phyloP scores from a whole-genome alignment of 768 basidiomycete genomes.

The Mycena metata region DNA sequence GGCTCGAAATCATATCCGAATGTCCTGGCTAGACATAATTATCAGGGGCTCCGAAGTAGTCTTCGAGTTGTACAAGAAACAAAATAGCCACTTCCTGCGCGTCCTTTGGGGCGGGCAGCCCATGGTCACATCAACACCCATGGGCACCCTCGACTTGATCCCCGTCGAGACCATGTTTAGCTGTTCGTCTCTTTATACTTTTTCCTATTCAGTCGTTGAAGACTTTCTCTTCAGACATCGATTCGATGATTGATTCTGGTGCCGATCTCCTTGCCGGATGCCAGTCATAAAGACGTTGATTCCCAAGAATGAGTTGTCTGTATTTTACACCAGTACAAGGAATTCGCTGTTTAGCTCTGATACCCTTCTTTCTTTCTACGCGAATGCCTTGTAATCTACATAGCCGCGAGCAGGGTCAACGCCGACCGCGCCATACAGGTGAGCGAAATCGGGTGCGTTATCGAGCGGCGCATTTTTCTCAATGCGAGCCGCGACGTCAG shows the following conservation, averaged over 20 bases:
- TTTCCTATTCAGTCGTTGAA: not conserved
- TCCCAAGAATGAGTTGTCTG: no score
- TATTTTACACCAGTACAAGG: no score
- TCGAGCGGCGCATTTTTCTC: slow-evolving; percentile 51
- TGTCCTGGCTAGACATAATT: not conserved
- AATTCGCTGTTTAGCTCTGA: no score
- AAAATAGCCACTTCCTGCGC: slow-evolving; percentile 53
- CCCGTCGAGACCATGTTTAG: slow-evolving; percentile 56
- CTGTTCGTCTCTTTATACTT: slow-evolving; percentile 50
- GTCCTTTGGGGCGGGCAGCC: slow-evolving; percentile 66
- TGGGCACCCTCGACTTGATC: slow-evolving; percentile 62
- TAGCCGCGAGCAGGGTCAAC: slow-evolving; percentile 50
- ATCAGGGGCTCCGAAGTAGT: slow-evolving; percentile 62
- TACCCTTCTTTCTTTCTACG: not conserved
- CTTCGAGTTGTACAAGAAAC: slow-evolving; percentile 60
- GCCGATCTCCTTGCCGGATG: slow-evolving; percentile 50
- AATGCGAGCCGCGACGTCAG: slow-evolving; percentile 57
- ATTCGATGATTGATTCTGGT: slow-evolving; percentile 54
- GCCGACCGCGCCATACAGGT: slow-evolving; percentile 43
- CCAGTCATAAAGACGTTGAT: slow-evolving; percentile 27
- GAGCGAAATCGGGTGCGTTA: slow-evolving; percentile 46
- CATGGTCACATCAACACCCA: slow-evolving; percentile 61
- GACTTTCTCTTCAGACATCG: slow-evolving; percentile 50
- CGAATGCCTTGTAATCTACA: slow-evolving; percentile 53
- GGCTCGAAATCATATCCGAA: not conserved